Evolutionary conservation across 805 yeast genomes (phyloP).

Genomic region (Saturnispora quitensis): DNA sequence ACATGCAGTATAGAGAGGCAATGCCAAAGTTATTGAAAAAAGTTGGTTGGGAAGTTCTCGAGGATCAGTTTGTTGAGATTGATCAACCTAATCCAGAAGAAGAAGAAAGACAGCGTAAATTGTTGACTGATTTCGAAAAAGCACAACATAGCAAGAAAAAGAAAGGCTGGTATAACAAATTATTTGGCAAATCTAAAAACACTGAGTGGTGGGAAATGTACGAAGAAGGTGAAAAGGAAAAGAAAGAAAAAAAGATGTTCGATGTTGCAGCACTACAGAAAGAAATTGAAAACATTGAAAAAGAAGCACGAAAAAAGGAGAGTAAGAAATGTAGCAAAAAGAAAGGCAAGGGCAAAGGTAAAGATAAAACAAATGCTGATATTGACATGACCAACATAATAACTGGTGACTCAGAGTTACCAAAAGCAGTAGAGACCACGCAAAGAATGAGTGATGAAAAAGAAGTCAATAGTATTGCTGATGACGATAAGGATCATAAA

Average conservation of each 20-base stretch:
- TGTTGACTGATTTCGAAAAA: slow-evolving; percentile 70
- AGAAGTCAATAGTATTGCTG: neutral
- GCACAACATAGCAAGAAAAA: slow-evolving; percentile 21
- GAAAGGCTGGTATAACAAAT: slow-evolving; percentile 35
- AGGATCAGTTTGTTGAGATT: slow-evolving; percentile 90
- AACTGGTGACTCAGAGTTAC: neutral
- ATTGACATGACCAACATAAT: slow-evolving; percentile 5
- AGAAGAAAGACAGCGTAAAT: slow-evolving; percentile 70
- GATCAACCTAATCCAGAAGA: slow-evolving; percentile 93
- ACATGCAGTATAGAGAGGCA: slow-evolving; percentile 92
- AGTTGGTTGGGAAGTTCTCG: slow-evolving; percentile 70
- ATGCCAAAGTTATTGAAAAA: slow-evolving; percentile 72
- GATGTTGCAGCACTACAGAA: slow-evolving; percentile 9
- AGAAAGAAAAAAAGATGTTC: slow-evolving; percentile 17
- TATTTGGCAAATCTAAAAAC: slow-evolving; percentile 31
- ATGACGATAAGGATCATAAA: neutral
- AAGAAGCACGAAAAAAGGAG: slow-evolving; percentile 5
- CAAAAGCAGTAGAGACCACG: neutral
- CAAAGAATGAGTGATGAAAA: neutral
- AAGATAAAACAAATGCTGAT: slow-evolving; percentile 17
- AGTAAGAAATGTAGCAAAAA: slow-evolving; percentile 15
- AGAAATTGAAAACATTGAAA: slow-evolving; percentile 9
- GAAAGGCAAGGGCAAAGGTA: slow-evolving; percentile 17
- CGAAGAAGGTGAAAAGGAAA: slow-evolving; percentile 31
- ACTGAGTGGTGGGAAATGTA: slow-evolving; percentile 53